Percentiles rank a stretch among this genome's conserved stretches.
These are phyloP conservation scores for Trichocomaceae sp. DNA, from an alignment of 2,329 filamentous ascomycete species.

Conservation along the genomic window DNA sequence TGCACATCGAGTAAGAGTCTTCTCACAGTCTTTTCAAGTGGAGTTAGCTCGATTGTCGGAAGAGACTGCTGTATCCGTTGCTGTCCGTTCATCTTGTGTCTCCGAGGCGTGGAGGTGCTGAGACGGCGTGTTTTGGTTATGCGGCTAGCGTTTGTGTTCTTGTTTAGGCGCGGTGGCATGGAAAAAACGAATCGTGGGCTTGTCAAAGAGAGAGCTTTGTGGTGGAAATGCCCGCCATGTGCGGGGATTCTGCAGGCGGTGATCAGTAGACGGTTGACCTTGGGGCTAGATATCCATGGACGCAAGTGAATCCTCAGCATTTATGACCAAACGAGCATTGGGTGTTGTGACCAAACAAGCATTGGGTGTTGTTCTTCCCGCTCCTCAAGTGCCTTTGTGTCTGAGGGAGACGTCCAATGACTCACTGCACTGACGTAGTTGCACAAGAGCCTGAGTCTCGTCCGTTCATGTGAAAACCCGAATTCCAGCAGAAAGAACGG, in stretches of 20 bases:
- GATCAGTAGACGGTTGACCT: not conserved
- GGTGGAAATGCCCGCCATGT: conserved; percentile 6
- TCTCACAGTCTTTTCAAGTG: conserved; percentile 65
- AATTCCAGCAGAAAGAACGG: not conserved
- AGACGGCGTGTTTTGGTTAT: conserved; percentile 29
- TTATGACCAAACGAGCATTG: conserved; percentile 4
- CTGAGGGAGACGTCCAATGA: not conserved
- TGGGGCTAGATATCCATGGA: not conserved
- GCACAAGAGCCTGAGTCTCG: not conserved
- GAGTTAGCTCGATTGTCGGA: conserved; percentile 55
- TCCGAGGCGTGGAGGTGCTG: conserved; percentile 16
- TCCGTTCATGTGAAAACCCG: not conserved
- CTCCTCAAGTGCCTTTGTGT: not conserved
- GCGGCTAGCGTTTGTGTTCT: conserved; percentile 19
- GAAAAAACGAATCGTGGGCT: conserved; percentile 12
- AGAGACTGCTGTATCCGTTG: conserved; percentile 13
- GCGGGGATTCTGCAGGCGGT: conserved; percentile 1
- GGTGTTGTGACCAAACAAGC: not conserved
- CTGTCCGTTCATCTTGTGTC: conserved; percentile 3
- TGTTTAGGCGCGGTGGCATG: conserved; percentile 23
- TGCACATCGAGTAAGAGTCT: conserved; percentile 78
- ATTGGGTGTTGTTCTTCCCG: not conserved
- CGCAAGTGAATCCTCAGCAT: conserved; percentile 8
- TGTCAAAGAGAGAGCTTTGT: conserved; percentile 1
- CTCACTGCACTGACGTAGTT: not conserved